These are phyloP conservation scores for Mycena metata DNA, from an alignment of 768 basidiomycete species.

Conservation along the genomic window DNA sequence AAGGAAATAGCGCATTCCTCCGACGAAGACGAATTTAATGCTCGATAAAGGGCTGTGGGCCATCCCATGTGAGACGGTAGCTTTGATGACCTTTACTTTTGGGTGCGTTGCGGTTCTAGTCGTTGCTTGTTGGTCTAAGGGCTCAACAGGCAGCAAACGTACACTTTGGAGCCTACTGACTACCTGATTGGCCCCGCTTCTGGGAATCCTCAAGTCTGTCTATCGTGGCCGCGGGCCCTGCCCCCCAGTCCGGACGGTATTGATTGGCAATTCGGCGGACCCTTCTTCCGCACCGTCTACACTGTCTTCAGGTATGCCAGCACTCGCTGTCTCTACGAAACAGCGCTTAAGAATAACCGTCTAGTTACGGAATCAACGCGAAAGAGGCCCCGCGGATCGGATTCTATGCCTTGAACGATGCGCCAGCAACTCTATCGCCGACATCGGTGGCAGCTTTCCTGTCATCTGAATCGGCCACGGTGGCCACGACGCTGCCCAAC, in stretches of 20 bases:
- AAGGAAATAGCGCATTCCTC: constrained; percentile 37
- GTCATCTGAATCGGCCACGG: constrained; percentile 72
- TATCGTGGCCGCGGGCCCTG: constrained; percentile 80
- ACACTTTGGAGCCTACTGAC: constrained; percentile 79
- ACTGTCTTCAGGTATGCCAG: constrained; percentile 76
- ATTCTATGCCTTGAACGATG: constrained; percentile 72
- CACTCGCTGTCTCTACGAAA: background rate
- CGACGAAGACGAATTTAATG: constrained; percentile 41
- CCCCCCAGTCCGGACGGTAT: constrained; percentile 80
- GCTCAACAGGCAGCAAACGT: constrained; percentile 59
- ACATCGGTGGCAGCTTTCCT: constrained; percentile 64
- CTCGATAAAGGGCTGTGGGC: constrained; percentile 73
- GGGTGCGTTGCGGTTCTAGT: constrained; percentile 59
- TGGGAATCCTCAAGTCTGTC: constrained; percentile 75
- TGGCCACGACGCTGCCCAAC: constrained; percentile 80
- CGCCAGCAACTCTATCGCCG: constrained; percentile 57
- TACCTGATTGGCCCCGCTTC: constrained; percentile 80
- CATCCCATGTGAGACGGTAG: constrained; percentile 74
- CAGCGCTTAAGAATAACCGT: background rate
- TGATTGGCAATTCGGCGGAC: constrained; percentile 84
- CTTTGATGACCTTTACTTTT: constrained; percentile 75
- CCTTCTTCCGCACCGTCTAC: constrained; percentile 83
- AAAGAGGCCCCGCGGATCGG: constrained; percentile 85
- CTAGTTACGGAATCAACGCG: constrained; percentile 79
- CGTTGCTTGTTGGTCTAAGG: constrained; percentile 6